Evolutionary conservation across 805 yeast species (phyloP).

Genomic region (Barnettozyma populi): DNA sequence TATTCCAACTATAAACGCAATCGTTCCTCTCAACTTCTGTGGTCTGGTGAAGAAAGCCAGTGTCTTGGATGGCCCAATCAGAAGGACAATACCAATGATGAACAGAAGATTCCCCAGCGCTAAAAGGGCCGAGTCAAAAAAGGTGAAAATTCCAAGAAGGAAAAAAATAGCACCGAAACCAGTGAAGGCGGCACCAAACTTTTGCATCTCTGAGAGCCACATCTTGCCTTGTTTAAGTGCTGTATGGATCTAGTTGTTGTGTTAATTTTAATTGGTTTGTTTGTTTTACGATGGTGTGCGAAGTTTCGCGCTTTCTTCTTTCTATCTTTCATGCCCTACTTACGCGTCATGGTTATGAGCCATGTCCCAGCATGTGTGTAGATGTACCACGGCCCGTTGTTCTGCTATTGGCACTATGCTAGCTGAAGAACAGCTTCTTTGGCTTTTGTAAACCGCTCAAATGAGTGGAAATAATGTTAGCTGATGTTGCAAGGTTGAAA

Average conservation of each 20-base stretch:
- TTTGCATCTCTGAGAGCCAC: constrained; percentile 75
- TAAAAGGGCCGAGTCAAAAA: constrained; percentile 82
- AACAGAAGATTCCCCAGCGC: constrained; percentile 70
- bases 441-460: too few species aligned
- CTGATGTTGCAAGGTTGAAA: too few species aligned
- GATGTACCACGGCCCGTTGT: too few species aligned
- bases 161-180: constrained; percentile 76
- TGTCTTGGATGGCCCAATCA: constrained; percentile 86
- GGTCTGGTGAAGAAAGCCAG: constrained; percentile 81
- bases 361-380: too few species aligned
- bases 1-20: constrained; percentile 75
- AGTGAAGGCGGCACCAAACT: constrained; percentile 89
- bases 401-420: too few species aligned
- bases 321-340: neutral
- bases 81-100: constrained; percentile 68
- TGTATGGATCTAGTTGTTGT: too few species aligned
- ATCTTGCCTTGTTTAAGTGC: constrained; percentile 30
- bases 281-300: neutral
- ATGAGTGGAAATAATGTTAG: too few species aligned
- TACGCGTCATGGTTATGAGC: too few species aligned
- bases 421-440: too few species aligned
- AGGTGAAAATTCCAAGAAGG: constrained; percentile 73
- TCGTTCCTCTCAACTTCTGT: constrained; percentile 77
- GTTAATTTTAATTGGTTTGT: too few species aligned
- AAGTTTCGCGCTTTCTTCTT: neutral